A percentile compares a stretch with the other conserved stretches of the same genome.
Evolutionary conservation across 345 rosid species (phyloP).

Genomic region (Populus pruinosa): DNA sequence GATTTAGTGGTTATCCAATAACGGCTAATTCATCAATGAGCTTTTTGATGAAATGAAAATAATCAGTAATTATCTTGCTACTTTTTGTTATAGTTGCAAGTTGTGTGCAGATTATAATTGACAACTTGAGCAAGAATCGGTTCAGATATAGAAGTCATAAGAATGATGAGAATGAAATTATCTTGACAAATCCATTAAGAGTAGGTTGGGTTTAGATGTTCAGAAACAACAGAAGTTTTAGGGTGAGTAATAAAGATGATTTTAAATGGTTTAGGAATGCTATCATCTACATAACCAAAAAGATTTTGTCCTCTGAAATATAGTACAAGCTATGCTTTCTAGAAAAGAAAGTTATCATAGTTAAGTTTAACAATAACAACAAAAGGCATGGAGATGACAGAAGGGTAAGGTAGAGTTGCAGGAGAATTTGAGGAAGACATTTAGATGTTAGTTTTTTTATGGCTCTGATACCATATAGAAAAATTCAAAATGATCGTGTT

Average conservation of each 20-base stretch:
- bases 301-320: background rate
- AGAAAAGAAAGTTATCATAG: background rate
- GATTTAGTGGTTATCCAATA: background rate
- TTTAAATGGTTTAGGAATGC: background rate
- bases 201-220: background rate
- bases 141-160: background rate
- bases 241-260: background rate
- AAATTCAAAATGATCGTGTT: background rate
- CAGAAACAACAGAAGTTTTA: background rate
- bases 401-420: background rate
- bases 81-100: background rate
- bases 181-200: background rate
- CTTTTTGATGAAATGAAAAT: too few relatives aligned
- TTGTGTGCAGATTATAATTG: background rate
- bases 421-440: too few relatives aligned
- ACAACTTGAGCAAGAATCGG: background rate
- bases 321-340: too few relatives aligned
- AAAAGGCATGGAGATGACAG: background rate
- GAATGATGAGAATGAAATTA: background rate
- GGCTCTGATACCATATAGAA: too few relatives aligned
- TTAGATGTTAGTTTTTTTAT: background rate
- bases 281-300: background rate
- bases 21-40: background rate
- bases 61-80: too few relatives aligned
- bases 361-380: background rate